Evolutionary conservation across 2,329 filamentous ascomycete species (phyloP).

Genomic region (Ceratocystis albifundus): DNA sequence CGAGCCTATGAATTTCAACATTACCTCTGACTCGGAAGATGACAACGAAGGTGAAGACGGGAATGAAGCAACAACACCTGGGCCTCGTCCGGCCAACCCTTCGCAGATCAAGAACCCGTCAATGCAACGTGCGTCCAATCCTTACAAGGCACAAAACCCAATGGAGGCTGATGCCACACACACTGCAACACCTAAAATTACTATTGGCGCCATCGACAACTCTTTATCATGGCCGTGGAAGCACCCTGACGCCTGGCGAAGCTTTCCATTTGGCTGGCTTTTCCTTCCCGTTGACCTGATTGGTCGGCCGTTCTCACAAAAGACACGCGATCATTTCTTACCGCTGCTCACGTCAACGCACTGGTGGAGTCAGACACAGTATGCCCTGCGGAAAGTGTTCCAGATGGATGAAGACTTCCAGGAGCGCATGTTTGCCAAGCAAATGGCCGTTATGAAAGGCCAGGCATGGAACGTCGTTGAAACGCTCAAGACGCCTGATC

Average conservation of each 20-base stretch:
- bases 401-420: conserved; percentile 91
- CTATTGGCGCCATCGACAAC: conserved; percentile 91
- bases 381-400: conserved; percentile 76
- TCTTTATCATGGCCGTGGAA: conserved; percentile 99
- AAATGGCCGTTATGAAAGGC: conserved; percentile 98
- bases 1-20: conserved; percentile 60
- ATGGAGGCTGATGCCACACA: conserved; percentile 59
- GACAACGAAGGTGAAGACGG: conserved; percentile 36
- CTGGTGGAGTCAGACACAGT: conserved; percentile 94
- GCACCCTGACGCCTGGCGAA: conserved; percentile 80
- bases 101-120: conserved; percentile 34
- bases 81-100: conserved; percentile 43
- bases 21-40: conserved; percentile 38
- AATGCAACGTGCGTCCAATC: conserved; percentile 39
- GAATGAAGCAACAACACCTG: conserved; percentile 25
- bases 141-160: conserved; percentile 67
- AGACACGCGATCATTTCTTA: conserved; percentile 88
- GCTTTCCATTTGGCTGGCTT: conserved; percentile 96
- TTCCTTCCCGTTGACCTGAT: conserved; percentile 95
- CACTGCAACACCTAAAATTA: conserved; percentile 46
- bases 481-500: conserved; percentile 82
- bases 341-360: conserved; percentile 84
- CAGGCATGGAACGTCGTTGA: conserved; percentile 99
- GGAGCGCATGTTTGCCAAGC: conserved; percentile 96
- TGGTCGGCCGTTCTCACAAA: conserved; percentile 88